Conservation (phyloP, 1,284 basidiomycete genomes). For the Heterobasidion occidentale region DNA sequence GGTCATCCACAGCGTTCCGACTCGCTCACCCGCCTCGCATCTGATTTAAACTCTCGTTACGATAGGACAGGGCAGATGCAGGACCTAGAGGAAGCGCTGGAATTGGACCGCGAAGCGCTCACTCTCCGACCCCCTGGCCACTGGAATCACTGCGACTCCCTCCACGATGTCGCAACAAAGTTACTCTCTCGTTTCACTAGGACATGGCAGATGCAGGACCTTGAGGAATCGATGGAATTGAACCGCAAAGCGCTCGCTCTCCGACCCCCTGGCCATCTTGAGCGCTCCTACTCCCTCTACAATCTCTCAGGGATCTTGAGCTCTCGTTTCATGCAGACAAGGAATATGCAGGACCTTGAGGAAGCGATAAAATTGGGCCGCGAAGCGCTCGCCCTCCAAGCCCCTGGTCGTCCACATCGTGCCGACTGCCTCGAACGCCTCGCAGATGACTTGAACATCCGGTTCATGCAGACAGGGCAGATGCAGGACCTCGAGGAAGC, state of each 20-base stretch:
- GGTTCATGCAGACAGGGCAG: too few relatives aligned
- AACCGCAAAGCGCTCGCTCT: too few relatives aligned
- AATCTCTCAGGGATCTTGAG: too few relatives aligned
- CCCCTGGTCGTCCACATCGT: too few relatives aligned
- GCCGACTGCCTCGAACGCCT: too few relatives aligned
- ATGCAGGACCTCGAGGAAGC: too few relatives aligned
- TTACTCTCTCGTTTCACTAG: not conserved
- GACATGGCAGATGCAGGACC: not conserved
- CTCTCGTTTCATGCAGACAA: too few relatives aligned
- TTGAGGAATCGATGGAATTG: not conserved
- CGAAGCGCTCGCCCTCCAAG: not conserved
- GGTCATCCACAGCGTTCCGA: constrained; percentile 10
- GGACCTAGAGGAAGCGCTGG: not conserved
- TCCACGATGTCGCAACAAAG: not conserved
- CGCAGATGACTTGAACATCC: too few relatives aligned
- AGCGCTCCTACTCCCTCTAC: too few relatives aligned
- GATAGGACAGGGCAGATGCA: not conserved
- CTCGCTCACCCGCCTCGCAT: not conserved
- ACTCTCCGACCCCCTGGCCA: not conserved
- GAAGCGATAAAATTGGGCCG: too few relatives aligned
- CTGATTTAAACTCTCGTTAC: not conserved
- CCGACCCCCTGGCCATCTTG: too few relatives aligned
- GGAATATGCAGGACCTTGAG: too few relatives aligned
- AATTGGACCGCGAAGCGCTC: not conserved
- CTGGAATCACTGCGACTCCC: not conserved